Percentiles rank a stretch among this genome's conserved stretches.
These are phyloP conservation scores for Metschnikowia borealis DNA, from an alignment of 805 yeast genomes.

Conservation along the genomic window DNA sequence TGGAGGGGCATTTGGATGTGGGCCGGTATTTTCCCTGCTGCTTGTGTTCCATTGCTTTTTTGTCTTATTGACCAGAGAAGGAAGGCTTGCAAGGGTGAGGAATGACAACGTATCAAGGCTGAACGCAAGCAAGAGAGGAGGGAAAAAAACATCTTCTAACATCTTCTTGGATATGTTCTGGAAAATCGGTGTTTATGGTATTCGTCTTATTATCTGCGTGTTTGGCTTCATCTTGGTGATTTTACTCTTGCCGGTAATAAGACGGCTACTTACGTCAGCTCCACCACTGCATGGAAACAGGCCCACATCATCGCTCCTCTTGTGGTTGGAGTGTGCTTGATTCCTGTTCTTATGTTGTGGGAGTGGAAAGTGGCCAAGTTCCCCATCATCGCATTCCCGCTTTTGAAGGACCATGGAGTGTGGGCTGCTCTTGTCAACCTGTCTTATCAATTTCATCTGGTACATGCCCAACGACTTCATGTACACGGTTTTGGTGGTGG, in stretches of 20 bases:
- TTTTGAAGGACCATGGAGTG: constrained; percentile 65
- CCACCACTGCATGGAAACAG: constrained; percentile 47
- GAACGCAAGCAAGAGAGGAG: constrained; percentile 33
- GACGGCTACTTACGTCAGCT: constrained; percentile 15
- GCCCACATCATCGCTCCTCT: constrained; percentile 66
- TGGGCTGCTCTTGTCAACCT: constrained; percentile 64
- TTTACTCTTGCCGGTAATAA: constrained; percentile 63
- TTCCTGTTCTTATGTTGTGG: constrained; percentile 60
- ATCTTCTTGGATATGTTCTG: constrained; percentile 44
- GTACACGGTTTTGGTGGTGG: constrained; percentile 63
- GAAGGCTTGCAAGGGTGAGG: constrained; percentile 50
- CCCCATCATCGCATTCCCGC: constrained; percentile 60
- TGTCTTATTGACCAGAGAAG: constrained; percentile 55
- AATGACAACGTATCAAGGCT: constrained; percentile 40
- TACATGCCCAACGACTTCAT: constrained; percentile 68
- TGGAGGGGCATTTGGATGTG: constrained; percentile 71
- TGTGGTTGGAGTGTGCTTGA: constrained; percentile 57
- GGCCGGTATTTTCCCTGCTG: constrained; percentile 70
- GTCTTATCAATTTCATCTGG: constrained; percentile 58
- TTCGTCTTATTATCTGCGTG: constrained; percentile 49
- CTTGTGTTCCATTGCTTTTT: constrained; percentile 54
- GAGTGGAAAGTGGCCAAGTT: constrained; percentile 51
- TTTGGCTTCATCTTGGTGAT: constrained; percentile 64
- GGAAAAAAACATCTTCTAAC: constrained; percentile 11
- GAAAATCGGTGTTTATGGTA: constrained; percentile 64